Evolutionary conservation across 2,329 filamentous ascomycete genomes (phyloP).

Genomic region (Pseudogymnoascus sp.): DNA sequence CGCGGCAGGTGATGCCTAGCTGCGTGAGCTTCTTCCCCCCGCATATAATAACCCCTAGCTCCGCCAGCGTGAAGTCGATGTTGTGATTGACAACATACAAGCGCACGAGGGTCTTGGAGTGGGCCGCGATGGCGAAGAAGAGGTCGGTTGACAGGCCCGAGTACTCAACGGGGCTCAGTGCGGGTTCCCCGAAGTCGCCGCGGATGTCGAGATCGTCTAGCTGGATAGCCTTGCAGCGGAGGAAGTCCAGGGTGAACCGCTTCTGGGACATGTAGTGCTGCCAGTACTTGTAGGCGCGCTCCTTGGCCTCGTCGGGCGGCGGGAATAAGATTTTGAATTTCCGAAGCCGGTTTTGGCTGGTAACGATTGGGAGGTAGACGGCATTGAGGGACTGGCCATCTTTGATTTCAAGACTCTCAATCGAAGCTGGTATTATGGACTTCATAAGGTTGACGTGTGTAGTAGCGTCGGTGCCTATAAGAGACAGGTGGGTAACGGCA

Average conservation of each 20-base stretch:
- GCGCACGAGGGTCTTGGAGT: not conserved
- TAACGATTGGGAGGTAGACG: not conserved
- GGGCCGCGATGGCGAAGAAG: not conserved
- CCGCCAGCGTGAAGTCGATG: not conserved
- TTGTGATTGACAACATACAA: not conserved
- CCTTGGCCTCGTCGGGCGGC: not conserved
- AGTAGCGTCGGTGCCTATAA: not conserved
- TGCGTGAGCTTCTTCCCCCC: not conserved
- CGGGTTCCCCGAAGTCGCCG: not conserved
- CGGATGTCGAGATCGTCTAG: not conserved
- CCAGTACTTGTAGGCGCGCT: not conserved
- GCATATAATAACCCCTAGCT: not conserved
- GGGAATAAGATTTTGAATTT: not conserved
- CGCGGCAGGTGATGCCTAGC: not conserved
- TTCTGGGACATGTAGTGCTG: not conserved
- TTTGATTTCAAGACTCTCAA: not conserved
- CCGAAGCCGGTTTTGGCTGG: not conserved
- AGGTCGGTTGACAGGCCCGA: not conserved
- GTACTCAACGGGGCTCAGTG: not conserved
- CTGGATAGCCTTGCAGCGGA: not conserved
- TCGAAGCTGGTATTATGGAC: not conserved
- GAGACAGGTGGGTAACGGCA: not conserved
- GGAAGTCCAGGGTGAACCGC: not conserved
- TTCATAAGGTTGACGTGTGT: not conserved
- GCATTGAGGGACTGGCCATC: not conserved